Conservation (phyloP, 129 eudicot species). For the Silybum marianum region DNA sequence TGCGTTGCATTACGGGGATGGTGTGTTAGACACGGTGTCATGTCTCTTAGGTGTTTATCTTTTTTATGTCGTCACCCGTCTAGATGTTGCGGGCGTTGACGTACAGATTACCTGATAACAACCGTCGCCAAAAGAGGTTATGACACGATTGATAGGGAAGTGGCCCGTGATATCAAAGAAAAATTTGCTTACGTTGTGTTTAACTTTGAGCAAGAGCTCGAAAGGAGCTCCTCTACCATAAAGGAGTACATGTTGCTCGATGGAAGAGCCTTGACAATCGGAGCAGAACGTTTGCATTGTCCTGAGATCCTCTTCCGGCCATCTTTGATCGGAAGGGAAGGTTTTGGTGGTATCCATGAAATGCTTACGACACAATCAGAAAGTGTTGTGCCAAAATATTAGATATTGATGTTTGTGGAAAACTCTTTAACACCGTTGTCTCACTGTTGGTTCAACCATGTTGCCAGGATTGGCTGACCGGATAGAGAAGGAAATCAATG, state of each 20-base stretch:
- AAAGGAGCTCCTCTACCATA: slow-evolving; percentile 39
- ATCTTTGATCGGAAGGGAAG: neutral
- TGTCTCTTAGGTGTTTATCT: slow-evolving; percentile 44
- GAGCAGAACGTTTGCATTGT: neutral
- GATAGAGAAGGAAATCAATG: neutral
- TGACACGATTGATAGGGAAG: slow-evolving; percentile 61
- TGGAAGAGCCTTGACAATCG: neutral
- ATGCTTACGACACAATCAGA: neutral
- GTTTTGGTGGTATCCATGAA: neutral
- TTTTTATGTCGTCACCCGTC: slow-evolving; percentile 51
- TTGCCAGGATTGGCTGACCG: neutral
- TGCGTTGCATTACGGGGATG: slow-evolving; percentile 56
- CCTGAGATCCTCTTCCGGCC: neutral
- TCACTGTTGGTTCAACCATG: neutral
- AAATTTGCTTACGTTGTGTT: slow-evolving; percentile 56
- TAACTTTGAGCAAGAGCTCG: slow-evolving; percentile 59
- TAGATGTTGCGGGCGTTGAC: slow-evolving; percentile 57
- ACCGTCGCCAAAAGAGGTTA: slow-evolving; percentile 61
- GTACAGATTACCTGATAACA: slow-evolving; percentile 60
- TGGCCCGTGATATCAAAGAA: slow-evolving; percentile 63
- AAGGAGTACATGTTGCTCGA: slow-evolving; percentile 35
- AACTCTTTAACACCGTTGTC: neutral
- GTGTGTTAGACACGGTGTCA: slow-evolving; percentile 48
- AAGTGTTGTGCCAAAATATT: neutral
- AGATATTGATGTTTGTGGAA: neutral